Evolutionary conservation across 1,284 basidiomycete species (phyloP), one percentile per base, ranked within the genome.

Genomic region (Fomitopsis pinicola): DNA sequence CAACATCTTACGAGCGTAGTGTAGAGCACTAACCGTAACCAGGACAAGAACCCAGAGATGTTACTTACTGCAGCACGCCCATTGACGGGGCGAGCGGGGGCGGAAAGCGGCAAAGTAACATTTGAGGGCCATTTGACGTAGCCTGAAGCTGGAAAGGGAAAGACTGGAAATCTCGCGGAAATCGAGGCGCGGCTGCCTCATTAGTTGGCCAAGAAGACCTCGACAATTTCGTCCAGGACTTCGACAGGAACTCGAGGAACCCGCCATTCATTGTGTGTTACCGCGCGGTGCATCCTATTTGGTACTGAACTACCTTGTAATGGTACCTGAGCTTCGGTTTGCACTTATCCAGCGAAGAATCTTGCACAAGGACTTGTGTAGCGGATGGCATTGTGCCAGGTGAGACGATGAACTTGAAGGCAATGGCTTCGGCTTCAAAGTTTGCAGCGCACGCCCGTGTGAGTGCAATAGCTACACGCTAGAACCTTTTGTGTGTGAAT

Each of bases 41-140:
- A 73, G 12, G 44, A 59, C 33, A 42, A 67, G 8, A 71, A 48
- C 3, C 68, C 69, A 3, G 58, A 55, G 14, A 76, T 69, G 5
- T 50, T 54, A 46, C 22, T 22, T 22, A 22, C 67, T 65, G 8
- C 59, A 35, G 44, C 60, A 53, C 9, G 58, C 52, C 77, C 65
- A 79, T 19, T 76, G 70, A 17, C 59, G 52, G 9, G 61, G 66
- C 38, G 69, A 73, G 26, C 63, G 66, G 1, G 78, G 66, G 5
- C 63, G 56, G 9, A 81, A 60, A 28, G 61, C 59, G 5, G 64
- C 66, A 68, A 81, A 79, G 62, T 74, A 82, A n/a, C 65, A 66
- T 36, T 78, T 73, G 33, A 83, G 65, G 53, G 76, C 71, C 53
- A 82, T 72, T 55, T 76, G 72, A 12, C 82, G 79, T 60, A 82